A percentile compares a stretch with the other conserved stretches of the same genome.
These are phyloP conservation scores for Durio zibethinus DNA, from an alignment of 345 rosid species.

Conservation along the genomic window DNA sequence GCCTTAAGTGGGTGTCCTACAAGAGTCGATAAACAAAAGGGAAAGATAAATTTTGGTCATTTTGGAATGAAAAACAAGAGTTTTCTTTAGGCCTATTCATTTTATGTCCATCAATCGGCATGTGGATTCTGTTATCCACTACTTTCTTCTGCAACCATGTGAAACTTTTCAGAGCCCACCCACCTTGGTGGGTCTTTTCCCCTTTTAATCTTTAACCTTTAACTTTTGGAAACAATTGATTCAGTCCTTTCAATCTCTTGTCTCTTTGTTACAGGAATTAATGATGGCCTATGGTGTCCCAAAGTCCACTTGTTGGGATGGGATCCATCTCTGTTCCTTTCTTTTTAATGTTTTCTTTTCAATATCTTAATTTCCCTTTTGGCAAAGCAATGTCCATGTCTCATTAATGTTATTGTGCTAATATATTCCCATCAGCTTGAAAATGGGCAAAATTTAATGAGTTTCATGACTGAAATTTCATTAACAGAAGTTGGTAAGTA, in stretches of 20 bases:
- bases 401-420: not conserved
- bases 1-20: not conserved
- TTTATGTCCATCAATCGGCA: conserved; percentile 1
- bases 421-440: not conserved
- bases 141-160: conserved; percentile 27
- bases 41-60: not conserved
- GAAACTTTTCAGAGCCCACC: conserved; percentile 55
- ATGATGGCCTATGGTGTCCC: conserved; percentile 15
- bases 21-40: not conserved
- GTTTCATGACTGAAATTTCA: not conserved
- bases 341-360: not conserved
- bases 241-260: conserved; percentile 16
- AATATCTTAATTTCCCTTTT: not conserved
- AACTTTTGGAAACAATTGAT: conserved; percentile 21
- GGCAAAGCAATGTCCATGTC: not conserved
- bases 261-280: conserved; percentile 6
- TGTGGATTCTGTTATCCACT: not conserved
- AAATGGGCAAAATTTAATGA: not conserved
- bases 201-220: conserved; percentile 9
- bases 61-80: not conserved
- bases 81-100: not conserved
- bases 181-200: conserved; percentile 14
- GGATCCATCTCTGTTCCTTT: not conserved
- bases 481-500: not conserved
- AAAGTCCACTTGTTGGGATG: not conserved